A percentile compares a stretch with the other conserved stretches of the same genome.
Conservation (phyloP, 345 rosid species). For the Boechera divaricarpa region DNA sequence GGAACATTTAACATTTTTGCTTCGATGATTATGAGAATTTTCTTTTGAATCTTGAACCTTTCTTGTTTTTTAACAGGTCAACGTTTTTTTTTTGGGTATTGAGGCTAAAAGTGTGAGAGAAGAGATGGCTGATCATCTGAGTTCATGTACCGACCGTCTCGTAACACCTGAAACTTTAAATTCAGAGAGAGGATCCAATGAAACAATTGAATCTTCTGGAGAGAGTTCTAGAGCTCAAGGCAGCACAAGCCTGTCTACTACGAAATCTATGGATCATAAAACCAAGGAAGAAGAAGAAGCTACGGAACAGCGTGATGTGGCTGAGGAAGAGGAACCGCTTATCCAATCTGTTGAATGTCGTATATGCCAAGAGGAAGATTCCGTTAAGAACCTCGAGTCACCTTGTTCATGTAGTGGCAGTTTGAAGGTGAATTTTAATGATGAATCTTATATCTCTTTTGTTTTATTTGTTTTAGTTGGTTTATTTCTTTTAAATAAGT, state of each 20-base stretch:
- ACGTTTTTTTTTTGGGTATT: conserved; percentile 1
- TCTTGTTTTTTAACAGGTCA: conserved; percentile 27
- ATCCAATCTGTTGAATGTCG: conserved; percentile 85
- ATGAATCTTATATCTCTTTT: background rate
- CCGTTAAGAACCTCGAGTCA: conserved; percentile 71
- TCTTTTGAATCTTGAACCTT: background rate
- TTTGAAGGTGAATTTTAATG: conserved; percentile 65
- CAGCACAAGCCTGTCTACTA: conserved; percentile 40
- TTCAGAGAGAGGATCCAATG: conserved; percentile 34
- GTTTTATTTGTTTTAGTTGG: background rate
- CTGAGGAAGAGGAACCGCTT: conserved; percentile 68
- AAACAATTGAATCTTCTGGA: conserved; percentile 43
- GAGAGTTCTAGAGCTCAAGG: conserved; percentile 49
- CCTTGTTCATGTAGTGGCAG: conserved; percentile 98
- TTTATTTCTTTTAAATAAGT: background rate
- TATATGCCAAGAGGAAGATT: conserved; percentile 98
- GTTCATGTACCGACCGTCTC: conserved; percentile 66
- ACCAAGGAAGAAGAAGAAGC: conserved; percentile 33
- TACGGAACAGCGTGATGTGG: conserved; percentile 45
- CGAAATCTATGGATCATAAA: conserved; percentile 39
- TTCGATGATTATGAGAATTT: background rate
- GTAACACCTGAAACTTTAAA: conserved; percentile 49
- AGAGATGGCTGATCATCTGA: conserved; percentile 78
- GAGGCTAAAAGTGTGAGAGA: conserved; percentile 5
- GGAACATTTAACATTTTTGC: conserved; percentile 16